Conservation (phyloP, 139 green algal species). For the Chlorella sp. region DNA sequence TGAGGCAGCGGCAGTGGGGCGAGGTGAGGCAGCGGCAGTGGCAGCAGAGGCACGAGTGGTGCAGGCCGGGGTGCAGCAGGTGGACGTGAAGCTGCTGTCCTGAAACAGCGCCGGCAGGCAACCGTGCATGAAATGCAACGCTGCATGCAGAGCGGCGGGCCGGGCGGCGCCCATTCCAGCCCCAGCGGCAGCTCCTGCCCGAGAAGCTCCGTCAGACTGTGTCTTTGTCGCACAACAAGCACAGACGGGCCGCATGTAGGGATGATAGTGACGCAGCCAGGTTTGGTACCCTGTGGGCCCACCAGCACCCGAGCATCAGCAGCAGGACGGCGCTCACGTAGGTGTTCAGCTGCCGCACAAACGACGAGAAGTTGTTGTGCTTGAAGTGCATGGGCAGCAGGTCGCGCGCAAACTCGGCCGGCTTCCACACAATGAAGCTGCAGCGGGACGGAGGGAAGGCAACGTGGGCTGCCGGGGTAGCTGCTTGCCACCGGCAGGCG, state of each 20-base stretch:
- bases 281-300: no score
- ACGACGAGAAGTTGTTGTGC: conserved; percentile 97
- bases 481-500: not conserved
- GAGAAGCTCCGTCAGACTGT: no score
- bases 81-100: no score
- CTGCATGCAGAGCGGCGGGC: no score
- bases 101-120: no score
- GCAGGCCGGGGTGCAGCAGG: no score
- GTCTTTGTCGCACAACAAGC: no score
- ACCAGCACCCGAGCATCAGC: not conserved
- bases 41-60: not conserved
- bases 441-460: not conserved
- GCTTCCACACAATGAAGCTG: conserved; percentile 94
- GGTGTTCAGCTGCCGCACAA: conserved; percentile 97
- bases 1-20: not conserved
- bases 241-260: no score
- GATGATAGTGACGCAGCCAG: no score
- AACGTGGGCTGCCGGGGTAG: not conserved
- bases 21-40: not conserved
- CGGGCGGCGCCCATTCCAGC: no score
- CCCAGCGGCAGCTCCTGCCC: no score
- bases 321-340: conserved; percentile 90
- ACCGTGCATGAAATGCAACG: no score
- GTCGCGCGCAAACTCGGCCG: conserved; percentile 88
- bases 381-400: conserved; percentile 95